Evolutionary conservation across 177 flowering plant genomes (phyloP).

Genomic region (Telopea speciosissima): DNA sequence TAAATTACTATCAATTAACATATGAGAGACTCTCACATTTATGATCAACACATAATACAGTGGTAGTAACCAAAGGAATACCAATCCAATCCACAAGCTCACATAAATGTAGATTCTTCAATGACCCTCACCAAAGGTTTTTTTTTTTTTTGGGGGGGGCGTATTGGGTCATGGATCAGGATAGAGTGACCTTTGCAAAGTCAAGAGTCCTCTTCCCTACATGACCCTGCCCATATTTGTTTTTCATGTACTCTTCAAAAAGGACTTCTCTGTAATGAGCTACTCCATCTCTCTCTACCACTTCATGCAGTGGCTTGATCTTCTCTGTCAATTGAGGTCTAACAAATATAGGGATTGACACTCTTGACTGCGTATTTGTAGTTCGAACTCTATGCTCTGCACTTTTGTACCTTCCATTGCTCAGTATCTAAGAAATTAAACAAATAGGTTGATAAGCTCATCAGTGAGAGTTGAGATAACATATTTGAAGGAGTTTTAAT

Average conservation of each 20-base stretch:
- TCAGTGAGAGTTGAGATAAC: too few species aligned
- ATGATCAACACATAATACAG: too few species aligned
- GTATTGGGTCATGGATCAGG: too few species aligned
- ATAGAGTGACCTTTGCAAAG: constrained; percentile 8
- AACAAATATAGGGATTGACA: constrained; percentile 33
- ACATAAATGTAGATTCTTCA: too few species aligned
- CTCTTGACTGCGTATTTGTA: constrained; percentile 27
- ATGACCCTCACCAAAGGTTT: too few species aligned
- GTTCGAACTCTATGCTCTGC: constrained; percentile 44
- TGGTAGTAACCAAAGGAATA: too few species aligned
- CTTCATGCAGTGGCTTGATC: constrained; percentile 29
- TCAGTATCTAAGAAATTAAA: constrained; percentile 21
- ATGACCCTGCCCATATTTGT: constrained; percentile 14
- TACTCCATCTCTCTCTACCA: constrained; percentile 27
- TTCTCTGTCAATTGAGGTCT: constrained; percentile 19
- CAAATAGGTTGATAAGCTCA: too few species aligned
- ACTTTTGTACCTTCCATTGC: constrained; percentile 40
- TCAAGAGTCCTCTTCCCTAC: constrained; percentile 22
- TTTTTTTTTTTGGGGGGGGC: too few species aligned
- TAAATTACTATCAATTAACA: too few species aligned
- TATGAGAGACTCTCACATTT: too few species aligned
- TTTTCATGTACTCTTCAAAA: constrained; percentile 17
- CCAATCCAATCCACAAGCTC: too few species aligned
- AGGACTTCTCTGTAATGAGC: constrained; percentile 24
- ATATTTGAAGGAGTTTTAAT: too few species aligned